Percentiles rank a stretch among this genome's conserved stretches.
Evolutionary conservation across 2,329 filamentous ascomycete genomes (phyloP).

Genomic region (Verticillium klebahnii): DNA sequence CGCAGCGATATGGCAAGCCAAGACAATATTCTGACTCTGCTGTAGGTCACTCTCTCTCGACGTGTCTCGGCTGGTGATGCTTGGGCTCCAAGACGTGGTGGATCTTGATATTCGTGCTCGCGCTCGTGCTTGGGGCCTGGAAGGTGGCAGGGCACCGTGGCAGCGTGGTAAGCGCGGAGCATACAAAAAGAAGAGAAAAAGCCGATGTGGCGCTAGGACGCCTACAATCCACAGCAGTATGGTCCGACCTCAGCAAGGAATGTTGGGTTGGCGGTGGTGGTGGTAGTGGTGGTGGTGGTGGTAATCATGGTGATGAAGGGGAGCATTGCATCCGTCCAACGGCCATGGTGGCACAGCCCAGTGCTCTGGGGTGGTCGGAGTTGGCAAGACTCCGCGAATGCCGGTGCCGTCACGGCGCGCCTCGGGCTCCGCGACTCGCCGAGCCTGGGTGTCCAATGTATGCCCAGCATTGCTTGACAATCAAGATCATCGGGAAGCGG

Average conservation of each 20-base stretch:
- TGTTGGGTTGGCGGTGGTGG: not conserved
- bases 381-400: not conserved
- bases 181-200: not conserved
- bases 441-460: not conserved
- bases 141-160: not conserved
- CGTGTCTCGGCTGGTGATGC: not conserved
- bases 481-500: not conserved
- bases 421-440: not conserved
- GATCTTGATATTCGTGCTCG: not conserved
- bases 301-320: not conserved
- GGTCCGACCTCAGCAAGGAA: not conserved
- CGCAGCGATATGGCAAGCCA: not conserved
- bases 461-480: too few relatives aligned
- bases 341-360: not conserved
- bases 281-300: not conserved
- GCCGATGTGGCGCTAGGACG: not conserved
- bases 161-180: not conserved
- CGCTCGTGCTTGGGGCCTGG: not conserved
- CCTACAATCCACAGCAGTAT: not conserved
- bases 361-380: not conserved
- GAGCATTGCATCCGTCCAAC: not conserved
- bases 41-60: not conserved
- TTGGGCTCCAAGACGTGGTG: not conserved
- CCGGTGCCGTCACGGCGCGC: not conserved
- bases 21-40: not conserved